phyloP scores from a whole-genome alignment of 2,329 filamentous ascomycete species.

The Trichoderma asperellum region DNA sequence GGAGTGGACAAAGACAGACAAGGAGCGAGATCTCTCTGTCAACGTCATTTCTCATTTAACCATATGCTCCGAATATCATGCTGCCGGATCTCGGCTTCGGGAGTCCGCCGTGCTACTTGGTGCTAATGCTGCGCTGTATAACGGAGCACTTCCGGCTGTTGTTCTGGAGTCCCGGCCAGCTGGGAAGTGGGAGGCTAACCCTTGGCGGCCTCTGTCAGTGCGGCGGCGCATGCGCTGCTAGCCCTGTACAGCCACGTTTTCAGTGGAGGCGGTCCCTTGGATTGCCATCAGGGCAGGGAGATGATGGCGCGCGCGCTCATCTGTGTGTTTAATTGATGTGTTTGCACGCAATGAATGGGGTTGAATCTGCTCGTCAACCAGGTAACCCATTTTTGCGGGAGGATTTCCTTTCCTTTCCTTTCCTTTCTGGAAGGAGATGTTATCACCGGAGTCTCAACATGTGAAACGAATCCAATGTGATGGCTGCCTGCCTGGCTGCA shows the following conservation, averaged over 20 bases:
- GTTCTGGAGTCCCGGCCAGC: constrained; percentile 13
- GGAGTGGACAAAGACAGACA: not conserved
- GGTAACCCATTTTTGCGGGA: not conserved
- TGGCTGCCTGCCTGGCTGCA: not conserved
- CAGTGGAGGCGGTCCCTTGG: constrained; percentile 21
- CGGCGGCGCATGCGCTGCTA: constrained; percentile 4
- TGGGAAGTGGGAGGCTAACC: constrained; percentile 11
- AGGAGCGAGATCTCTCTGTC: not conserved
- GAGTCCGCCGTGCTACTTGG: not conserved
- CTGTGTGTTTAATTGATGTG: not conserved
- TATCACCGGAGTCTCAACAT: not conserved
- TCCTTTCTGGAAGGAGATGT: not conserved
- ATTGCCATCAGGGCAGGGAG: not conserved
- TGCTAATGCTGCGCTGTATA: not conserved
- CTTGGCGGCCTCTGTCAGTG: constrained; percentile 25
- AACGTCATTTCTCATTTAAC: constrained; percentile 9
- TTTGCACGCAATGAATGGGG: not conserved
- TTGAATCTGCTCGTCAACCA: not conserved
- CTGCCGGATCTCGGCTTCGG: constrained; percentile 12
- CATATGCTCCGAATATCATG: constrained; percentile 1
- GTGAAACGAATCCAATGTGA: constrained; percentile 4
- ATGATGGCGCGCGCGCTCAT: not conserved
- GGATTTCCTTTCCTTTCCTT: not conserved
- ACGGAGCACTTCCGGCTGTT: not conserved
- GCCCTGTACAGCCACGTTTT: constrained; percentile 29